Evolutionary conservation across 2,329 filamentous ascomycete genomes (phyloP), one percentile per base, ranked within the genome.

Genomic region (Atkinsonella texensis): DNA sequence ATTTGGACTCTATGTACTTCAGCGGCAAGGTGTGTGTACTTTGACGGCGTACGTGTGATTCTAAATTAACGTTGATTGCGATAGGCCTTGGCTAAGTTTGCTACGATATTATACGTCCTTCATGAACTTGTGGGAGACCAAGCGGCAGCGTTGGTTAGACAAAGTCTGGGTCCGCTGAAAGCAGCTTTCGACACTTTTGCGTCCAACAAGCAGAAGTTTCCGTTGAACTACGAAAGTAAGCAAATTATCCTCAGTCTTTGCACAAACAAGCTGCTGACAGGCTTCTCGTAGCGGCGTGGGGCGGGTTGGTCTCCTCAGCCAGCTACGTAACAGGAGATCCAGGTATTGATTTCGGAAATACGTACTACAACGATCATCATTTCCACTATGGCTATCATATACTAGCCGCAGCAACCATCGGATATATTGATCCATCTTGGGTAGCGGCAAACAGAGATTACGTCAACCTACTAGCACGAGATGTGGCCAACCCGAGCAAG

Each of bases 301-400:
- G 86, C 53, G 89, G 89, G 1, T 70, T 89, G 7, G 86, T 93
- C 10, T 93, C 87, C 5, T 81, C 81, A 7, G 86, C 84, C 10
- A 80, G 82, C 4, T 95, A 90, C 63, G 64, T 63, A 15, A 86
- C 81, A 1, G 82, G 81, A 1, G 79, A 94, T 56, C 66, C 78
- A 5, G 81, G 83, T 2, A 76, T 75, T 0, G 93, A 97, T 63
- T 97, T 95, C 68, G 93, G 93, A 56, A 96, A 96, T 65, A 87
- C 84, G 1, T 85, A 81, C 62, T 91, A 90, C 71, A 91, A 85
- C 59, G 82, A 85, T 60, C 82, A 85, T 58, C 81, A 85, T 62
- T 85, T 85, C 59, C 84, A 87, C 61, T 90, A 87, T 61, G 89
- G 88, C 33, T 96, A 97, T 63, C 93, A 94, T 66, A 84, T 97